Base-by-base conservation (phyloP, 2,329 filamentous ascomycete species). In the Sclerotinia nivalis region DNA sequence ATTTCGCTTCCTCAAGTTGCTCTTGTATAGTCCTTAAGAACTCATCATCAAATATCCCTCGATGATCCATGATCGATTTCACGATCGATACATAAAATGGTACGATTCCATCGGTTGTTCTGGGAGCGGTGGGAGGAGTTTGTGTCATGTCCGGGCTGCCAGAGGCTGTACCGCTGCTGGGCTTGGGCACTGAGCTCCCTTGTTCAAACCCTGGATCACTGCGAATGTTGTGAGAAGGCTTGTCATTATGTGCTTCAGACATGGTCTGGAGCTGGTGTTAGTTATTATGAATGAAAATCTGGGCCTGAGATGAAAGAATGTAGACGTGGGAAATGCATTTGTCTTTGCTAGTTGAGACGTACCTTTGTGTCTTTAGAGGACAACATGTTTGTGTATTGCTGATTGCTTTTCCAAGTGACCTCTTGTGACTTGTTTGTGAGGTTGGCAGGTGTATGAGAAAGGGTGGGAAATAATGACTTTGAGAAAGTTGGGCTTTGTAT, bases 61-160 rank as follows among this genome's bases (percentile, higher is more conserved):
- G 13, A 15, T 15, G 13, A 15, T 15, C 0, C 2, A 5, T 43
- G 40, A 43, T 43, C 1, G 40, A 43, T 10, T 43, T 13, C 13
- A 12, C 12, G 12, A 43, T 15, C 12, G 40, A 43, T 43, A 43
- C 13, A 43, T 43, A 43, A 43, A 12, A 43, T 43, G 3, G 1
- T 43, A 15, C 13, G 40, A 15, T 43, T 43, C 15, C 40, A 13
- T 43, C 13, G 40, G 4, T 43, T 13, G 40, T 2, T 43, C 3
- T 43, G 4, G 4, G 13, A 15, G 2, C 1, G 4, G 2, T 5
- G 40, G 2, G 40, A 43, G 40, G 12, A 15, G 12, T 40, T 15
- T n/a, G 20, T 7, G 0, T 13, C 28, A 7, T 4, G 9, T 56
- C 18, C 20, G 4, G 20, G 4, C 1, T n/a, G 4, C 2, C 4